Percentiles rank a stretch among this genome's conserved stretches.
Evolutionary conservation across 2,329 filamentous ascomycete species (phyloP).

Genomic region (Dothidotthia symphoricarpi): DNA sequence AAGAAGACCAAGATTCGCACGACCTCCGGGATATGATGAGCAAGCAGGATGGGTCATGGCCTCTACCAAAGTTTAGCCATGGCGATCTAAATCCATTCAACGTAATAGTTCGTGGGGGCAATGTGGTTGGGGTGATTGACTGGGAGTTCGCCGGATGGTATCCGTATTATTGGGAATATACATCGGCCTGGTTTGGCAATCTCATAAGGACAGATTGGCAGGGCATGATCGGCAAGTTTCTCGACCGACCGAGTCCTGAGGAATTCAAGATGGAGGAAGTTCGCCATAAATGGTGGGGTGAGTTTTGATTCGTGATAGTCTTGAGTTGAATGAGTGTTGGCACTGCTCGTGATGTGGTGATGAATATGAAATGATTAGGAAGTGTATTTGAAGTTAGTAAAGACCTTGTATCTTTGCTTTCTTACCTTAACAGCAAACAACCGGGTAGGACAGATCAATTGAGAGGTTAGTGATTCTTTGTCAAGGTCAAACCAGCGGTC

Average conservation of each 20-base stretch:
- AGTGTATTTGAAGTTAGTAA: no score
- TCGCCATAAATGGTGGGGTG: constrained; percentile 43
- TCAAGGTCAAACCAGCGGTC: no score
- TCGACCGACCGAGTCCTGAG: constrained; percentile 28
- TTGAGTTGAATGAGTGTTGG: no score
- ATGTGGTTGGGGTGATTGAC: constrained; percentile 48
- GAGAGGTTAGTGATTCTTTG: no score
- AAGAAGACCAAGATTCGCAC: constrained; percentile 20
- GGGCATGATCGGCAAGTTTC: constrained; percentile 9
- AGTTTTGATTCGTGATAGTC: no score
- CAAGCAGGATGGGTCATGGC: constrained; percentile 41
- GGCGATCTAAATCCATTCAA: constrained; percentile 51
- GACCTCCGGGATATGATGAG: constrained; percentile 31
- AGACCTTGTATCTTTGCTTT: no score
- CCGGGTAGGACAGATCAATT: no score
- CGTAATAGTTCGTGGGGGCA: constrained; percentile 44
- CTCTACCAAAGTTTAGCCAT: constrained; percentile 50
- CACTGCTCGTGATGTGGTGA: no score
- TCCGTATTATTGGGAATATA: constrained; percentile 50
- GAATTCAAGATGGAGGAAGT: constrained; percentile 46
- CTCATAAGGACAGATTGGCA: constrained; percentile 35
- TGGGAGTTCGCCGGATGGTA: constrained; percentile 54
- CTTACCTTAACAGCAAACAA: no score
- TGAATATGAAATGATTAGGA: no score
- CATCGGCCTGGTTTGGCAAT: constrained; percentile 44